phyloP scores from a whole-genome alignment of 2,329 filamentous ascomycete species.

The Conoideocrella luteorostrata region DNA sequence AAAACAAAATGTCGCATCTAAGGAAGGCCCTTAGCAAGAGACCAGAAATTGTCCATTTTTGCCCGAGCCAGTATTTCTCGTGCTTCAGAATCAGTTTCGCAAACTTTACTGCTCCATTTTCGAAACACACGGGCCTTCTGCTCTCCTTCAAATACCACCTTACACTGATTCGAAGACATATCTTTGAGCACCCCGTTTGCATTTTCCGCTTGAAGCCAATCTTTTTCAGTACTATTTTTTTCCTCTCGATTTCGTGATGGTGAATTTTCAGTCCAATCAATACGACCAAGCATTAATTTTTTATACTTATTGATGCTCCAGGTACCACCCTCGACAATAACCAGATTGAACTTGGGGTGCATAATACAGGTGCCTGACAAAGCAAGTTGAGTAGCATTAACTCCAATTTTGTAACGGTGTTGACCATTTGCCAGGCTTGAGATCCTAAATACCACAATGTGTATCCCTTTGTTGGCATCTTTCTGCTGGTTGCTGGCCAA shows the following conservation, averaged over 20 bases:
- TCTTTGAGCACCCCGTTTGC: slow-evolving; percentile 75
- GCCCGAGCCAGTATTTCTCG: slow-evolving; percentile 70
- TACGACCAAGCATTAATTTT: slow-evolving; percentile 88
- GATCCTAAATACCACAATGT: slow-evolving; percentile 83
- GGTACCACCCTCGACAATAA: slow-evolving; percentile 86
- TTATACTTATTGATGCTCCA: slow-evolving; percentile 80
- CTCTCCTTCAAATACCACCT: slow-evolving; percentile 85
- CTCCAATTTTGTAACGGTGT: slow-evolving; percentile 86
- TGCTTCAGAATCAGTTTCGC: slow-evolving; percentile 85
- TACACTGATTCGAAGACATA: slow-evolving; percentile 73
- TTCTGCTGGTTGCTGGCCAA: slow-evolving; percentile 74
- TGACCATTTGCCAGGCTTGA: slow-evolving; percentile 84
- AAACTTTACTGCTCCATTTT: slow-evolving; percentile 85
- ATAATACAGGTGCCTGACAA: slow-evolving; percentile 89
- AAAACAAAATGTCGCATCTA: neutral
- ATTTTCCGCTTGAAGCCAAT: slow-evolving; percentile 76
- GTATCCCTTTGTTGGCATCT: slow-evolving; percentile 80
- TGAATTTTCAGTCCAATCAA: slow-evolving; percentile 90
- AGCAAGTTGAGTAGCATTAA: slow-evolving; percentile 83
- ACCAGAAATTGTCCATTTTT: slow-evolving; percentile 97
- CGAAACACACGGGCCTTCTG: slow-evolving; percentile 73
- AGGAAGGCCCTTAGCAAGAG: slow-evolving; percentile 62
- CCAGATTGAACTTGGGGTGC: slow-evolving; percentile 80
- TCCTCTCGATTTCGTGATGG: slow-evolving; percentile 57
- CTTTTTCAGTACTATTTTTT: slow-evolving; percentile 55